A percentile compares a stretch with the other conserved stretches of the same genome.
Evolutionary conservation across 73 alveolate genomes (phyloP).

Genomic region (Effrenium voratum): DNA sequence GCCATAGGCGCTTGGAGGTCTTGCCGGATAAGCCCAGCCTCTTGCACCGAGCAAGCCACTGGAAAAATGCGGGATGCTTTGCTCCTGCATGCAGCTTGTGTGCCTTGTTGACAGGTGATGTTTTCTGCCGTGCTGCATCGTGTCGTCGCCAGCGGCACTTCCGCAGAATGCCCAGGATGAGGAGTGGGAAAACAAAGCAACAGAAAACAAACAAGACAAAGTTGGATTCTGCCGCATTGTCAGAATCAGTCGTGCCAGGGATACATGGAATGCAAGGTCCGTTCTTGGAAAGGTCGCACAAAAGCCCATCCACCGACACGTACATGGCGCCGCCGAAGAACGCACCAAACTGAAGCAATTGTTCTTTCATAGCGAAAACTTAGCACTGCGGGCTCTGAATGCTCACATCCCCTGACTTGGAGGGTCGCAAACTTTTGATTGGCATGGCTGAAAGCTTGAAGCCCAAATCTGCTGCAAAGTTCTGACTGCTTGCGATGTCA

Average conservation of each 20-base stretch:
- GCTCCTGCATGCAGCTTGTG: background rate
- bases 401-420: too few species aligned
- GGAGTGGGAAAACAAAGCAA: background rate
- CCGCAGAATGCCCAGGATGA: background rate
- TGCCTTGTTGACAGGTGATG: background rate
- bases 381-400: too few species aligned
- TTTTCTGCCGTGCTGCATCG: background rate
- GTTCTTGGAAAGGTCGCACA: slow-evolving; percentile 9
- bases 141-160: background rate
- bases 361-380: too few species aligned
- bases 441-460: too few species aligned
- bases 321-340: background rate
- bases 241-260: background rate
- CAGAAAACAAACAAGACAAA: background rate
- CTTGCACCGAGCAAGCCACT: background rate
- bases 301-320: background rate
- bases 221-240: background rate
- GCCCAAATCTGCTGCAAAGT: too few species aligned
- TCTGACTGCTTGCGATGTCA: too few species aligned
- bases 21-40: background rate
- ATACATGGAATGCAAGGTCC: background rate
- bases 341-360: too few species aligned
- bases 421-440: too few species aligned
- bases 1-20: background rate
- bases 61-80: background rate